These are phyloP conservation scores for Tulasnella sp. DNA, from an alignment of 768 basidiomycete species.

Conservation along the genomic window DNA sequence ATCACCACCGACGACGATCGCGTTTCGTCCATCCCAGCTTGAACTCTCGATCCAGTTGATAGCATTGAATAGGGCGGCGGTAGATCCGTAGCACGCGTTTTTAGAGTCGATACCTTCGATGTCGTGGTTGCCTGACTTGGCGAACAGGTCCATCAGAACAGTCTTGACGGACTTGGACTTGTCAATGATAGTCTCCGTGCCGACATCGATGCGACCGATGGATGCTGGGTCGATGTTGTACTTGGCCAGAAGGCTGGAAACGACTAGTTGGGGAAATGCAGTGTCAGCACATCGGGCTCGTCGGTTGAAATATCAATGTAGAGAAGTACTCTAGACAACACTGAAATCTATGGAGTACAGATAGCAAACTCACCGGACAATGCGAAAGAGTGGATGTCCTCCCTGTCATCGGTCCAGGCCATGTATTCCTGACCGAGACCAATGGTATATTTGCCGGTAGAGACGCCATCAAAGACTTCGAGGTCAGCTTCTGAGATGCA, in stretches of 20 bases:
- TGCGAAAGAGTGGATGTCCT: conserved; percentile 98
- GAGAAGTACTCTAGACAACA: no score
- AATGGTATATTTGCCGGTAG: conserved; percentile 97
- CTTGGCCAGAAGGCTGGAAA: conserved; percentile 80
- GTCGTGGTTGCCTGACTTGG: conserved; percentile 83
- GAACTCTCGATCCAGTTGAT: conserved; percentile 96
- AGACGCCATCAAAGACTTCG: conserved; percentile 86
- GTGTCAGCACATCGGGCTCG: neutral
- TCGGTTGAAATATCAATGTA: neutral
- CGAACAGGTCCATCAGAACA: conserved; percentile 95
- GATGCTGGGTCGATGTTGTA: conserved; percentile 93
- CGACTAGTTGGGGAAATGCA: conserved; percentile 39
- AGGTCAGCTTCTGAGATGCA: conserved; percentile 94
- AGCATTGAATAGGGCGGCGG: conserved; percentile 96
- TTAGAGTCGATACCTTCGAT: conserved; percentile 99
- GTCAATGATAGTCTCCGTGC: conserved; percentile 98
- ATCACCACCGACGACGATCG: conserved; percentile 92
- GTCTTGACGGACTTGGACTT: conserved; percentile 99
- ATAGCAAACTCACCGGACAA: conserved; percentile 58
- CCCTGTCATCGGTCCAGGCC: conserved; percentile 97
- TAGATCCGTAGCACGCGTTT: conserved; percentile 98
- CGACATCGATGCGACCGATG: conserved; percentile 95
- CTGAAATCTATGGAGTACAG: neutral
- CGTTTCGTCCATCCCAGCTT: conserved; percentile 96
- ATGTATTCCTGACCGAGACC: conserved; percentile 96